Conservation (phyloP, 345 rosid genomes). For the Eutrema japonicum region DNA sequence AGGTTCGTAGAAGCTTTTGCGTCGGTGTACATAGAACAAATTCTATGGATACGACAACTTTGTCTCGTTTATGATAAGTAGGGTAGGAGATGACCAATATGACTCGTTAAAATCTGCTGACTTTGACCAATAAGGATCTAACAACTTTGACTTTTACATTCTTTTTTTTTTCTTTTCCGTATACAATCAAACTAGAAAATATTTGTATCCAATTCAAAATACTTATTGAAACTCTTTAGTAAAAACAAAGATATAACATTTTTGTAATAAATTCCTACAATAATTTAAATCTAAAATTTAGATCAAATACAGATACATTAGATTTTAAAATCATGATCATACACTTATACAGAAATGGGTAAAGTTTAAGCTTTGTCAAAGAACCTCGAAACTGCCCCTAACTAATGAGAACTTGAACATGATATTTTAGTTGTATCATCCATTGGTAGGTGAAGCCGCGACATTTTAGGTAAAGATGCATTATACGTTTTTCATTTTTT, state of each 20-base stretch:
- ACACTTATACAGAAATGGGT: not conserved
- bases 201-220: not conserved
- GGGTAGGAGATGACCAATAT: constrained; percentile 30
- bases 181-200: constrained; percentile 1
- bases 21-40: constrained; percentile 26
- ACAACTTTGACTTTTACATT: constrained; percentile 15
- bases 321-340: not conserved
- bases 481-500: not conserved
- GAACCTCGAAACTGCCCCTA: not conserved
- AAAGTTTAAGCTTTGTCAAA: not conserved
- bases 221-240: not conserved
- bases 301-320: not conserved
- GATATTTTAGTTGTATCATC: not conserved
- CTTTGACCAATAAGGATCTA: constrained; percentile 19
- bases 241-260: too few species aligned
- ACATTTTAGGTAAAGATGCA: constrained; percentile 3
- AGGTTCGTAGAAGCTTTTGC: not conserved
- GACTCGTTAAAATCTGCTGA: constrained; percentile 15
- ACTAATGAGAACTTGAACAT: not conserved
- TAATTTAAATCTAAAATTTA: too few species aligned
- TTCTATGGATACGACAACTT: constrained; percentile 22
- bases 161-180: not conserved
- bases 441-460: not conserved
- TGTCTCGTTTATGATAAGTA: constrained; percentile 15
- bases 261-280: too few species aligned